Evolutionary conservation across 164 flowering plant genomes (phyloP).

Genomic region (Malania oleifera): DNA sequence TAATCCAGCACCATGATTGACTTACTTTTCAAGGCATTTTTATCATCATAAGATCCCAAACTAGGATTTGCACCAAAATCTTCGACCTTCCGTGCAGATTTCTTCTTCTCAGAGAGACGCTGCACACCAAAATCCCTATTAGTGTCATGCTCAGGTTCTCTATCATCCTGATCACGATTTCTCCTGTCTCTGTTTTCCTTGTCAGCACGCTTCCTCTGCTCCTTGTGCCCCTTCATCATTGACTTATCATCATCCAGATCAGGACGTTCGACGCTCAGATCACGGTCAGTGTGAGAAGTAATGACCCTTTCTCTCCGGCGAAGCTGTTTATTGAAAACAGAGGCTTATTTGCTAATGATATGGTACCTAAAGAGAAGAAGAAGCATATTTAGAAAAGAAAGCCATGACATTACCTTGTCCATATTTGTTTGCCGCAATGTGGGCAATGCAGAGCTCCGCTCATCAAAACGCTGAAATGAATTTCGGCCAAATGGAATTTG

Average conservation of each 20-base stretch:
- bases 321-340: constrained; percentile 28
- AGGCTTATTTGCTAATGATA: neutral
- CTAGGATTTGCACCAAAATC: constrained; percentile 35
- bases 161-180: constrained; percentile 48
- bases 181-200: constrained; percentile 51
- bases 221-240: constrained; percentile 43
- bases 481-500: constrained; percentile 31
- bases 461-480: constrained; percentile 37
- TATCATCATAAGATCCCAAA: constrained; percentile 40
- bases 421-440: constrained; percentile 27
- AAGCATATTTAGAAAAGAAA: neutral
- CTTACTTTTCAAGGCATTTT: constrained; percentile 51
- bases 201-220: constrained; percentile 46
- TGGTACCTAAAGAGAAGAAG: neutral
- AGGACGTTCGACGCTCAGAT: constrained; percentile 49
- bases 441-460: constrained; percentile 39
- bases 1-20: constrained; percentile 2
- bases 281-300: constrained; percentile 43
- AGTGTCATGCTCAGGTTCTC: constrained; percentile 44
- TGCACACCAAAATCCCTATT: constrained; percentile 33
- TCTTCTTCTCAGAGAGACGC: constrained; percentile 42
- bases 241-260: constrained; percentile 57
- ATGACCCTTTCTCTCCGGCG: constrained; percentile 36
- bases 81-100: constrained; percentile 42
- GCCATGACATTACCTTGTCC: constrained; percentile 40